Evolutionary conservation across 306 rosid species (phyloP).

Genomic region (Gastrolobium bilobum): DNA sequence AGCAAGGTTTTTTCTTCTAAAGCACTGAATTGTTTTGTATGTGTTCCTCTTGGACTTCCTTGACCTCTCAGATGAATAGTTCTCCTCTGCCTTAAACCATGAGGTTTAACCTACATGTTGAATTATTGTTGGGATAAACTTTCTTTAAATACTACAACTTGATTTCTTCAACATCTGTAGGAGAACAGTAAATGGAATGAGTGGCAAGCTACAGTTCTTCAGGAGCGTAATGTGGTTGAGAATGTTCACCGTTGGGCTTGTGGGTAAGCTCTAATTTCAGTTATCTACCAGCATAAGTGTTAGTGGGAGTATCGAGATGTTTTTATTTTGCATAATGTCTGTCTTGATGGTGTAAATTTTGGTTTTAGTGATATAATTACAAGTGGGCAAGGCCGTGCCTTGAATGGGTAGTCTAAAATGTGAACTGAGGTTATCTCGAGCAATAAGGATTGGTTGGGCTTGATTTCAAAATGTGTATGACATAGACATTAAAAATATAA

Average conservation of each 20-base stretch:
- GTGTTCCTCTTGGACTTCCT: not conserved
- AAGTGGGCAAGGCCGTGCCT: conserved; percentile 6
- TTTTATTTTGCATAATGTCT: conserved; percentile 4
- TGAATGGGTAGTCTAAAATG: not conserved
- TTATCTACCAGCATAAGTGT: conserved; percentile 31
- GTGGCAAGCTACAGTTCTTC: conserved; percentile 89
- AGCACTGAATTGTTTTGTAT: conserved; percentile 15
- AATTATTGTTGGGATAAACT: conserved; percentile 16
- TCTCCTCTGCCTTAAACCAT: not conserved
- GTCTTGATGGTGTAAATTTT: conserved; percentile 19
- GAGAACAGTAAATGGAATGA: conserved; percentile 85
- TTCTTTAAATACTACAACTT: conserved; percentile 16
- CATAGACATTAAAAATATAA: conserved; percentile 25
- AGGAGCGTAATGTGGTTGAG: conserved; percentile 88
- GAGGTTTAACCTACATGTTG: conserved; percentile 25
- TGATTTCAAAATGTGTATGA: conserved; percentile 13
- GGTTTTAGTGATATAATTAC: not conserved
- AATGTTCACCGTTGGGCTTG: conserved; percentile 95
- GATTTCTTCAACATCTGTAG: conserved; percentile 55
- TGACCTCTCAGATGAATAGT: conserved; percentile 30
- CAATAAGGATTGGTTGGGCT: conserved; percentile 24
- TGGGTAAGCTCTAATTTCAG: conserved; percentile 71
- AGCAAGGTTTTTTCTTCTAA: conserved; percentile 12
- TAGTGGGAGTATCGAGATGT: not conserved
- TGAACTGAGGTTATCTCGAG: conserved; percentile 10